A percentile compares a stretch with the other conserved stretches of the same genome.
Conservation (phyloP, 2,329 filamentous ascomycete genomes). For the Trichoderma pleuroti region DNA sequence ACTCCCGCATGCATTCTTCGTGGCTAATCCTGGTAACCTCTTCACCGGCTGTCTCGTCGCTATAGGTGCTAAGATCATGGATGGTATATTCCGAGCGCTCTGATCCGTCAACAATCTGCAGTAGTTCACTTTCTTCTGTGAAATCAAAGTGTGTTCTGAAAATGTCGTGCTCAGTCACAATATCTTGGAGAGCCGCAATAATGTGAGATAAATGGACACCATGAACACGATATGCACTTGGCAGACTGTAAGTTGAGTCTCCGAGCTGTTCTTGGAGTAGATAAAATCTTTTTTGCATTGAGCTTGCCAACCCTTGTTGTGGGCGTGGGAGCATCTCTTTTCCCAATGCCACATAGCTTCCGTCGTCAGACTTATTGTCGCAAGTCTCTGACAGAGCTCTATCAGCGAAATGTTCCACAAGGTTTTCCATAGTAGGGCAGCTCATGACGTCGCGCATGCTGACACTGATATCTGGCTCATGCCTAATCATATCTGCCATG, state of each 20-base stretch:
- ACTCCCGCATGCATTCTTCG: background rate
- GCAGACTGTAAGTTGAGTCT: background rate
- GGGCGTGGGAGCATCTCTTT: background rate
- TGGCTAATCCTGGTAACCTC: background rate
- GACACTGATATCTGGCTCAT: background rate
- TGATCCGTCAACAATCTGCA: background rate
- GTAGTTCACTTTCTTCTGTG: background rate
- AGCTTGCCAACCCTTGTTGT: background rate
- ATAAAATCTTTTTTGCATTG: background rate
- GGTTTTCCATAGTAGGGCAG: background rate
- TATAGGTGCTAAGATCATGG: background rate
- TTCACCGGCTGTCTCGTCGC: background rate
- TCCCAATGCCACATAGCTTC: background rate
- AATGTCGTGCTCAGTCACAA: background rate
- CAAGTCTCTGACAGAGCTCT: background rate
- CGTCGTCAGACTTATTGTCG: background rate
- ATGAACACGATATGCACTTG: background rate
- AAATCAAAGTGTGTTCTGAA: background rate
- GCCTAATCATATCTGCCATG: background rate
- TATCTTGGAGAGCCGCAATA: background rate
- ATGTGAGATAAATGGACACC: background rate
- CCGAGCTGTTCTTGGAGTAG: background rate
- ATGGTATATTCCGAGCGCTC: background rate
- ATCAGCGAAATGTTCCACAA: background rate
- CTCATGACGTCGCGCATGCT: background rate